These are phyloP conservation scores for Aspergillus ellipticus DNA, from an alignment of 495 filamentous ascomycete genomes.

Conservation along the genomic window DNA sequence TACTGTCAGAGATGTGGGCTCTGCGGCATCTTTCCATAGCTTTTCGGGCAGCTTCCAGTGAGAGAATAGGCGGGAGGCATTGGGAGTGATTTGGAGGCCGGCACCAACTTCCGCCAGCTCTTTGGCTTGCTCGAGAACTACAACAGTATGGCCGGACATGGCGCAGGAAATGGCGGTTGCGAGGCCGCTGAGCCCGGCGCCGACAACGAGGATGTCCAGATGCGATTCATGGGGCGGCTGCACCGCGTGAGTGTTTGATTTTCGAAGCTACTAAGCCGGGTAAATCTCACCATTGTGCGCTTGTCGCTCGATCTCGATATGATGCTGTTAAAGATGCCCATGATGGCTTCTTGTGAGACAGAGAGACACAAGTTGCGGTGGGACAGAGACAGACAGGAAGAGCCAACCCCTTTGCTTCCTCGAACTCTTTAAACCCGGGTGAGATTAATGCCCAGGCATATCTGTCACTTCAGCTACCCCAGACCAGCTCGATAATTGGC, in stretches of 20 bases:
- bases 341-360: background rate
- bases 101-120: slow-evolving; percentile 55
- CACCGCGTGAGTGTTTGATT: background rate
- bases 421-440: no score
- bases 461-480: no score
- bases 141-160: slow-evolving; percentile 57
- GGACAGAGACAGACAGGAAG: no score
- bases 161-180: slow-evolving; percentile 59
- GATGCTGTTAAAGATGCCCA: slow-evolving; percentile 2
- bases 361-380: no score
- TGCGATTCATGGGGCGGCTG: slow-evolving; percentile 24
- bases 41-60: slow-evolving; percentile 49
- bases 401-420: no score
- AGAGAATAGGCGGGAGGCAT: slow-evolving; percentile 50
- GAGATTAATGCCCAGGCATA: no score
- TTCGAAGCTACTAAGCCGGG: background rate
- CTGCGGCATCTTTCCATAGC: slow-evolving; percentile 44
- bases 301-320: slow-evolving; percentile 13
- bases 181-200: slow-evolving; percentile 58
- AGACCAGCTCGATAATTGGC: background rate
- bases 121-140: slow-evolving; percentile 59
- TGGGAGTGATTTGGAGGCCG: slow-evolving; percentile 57
- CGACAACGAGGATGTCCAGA: slow-evolving; percentile 31
- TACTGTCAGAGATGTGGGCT: slow-evolving; percentile 53
- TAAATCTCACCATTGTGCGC: background rate